Evolutionary conservation across 2,329 filamentous ascomycete species (phyloP).

Genomic region (Colletotrichum sp.): DNA sequence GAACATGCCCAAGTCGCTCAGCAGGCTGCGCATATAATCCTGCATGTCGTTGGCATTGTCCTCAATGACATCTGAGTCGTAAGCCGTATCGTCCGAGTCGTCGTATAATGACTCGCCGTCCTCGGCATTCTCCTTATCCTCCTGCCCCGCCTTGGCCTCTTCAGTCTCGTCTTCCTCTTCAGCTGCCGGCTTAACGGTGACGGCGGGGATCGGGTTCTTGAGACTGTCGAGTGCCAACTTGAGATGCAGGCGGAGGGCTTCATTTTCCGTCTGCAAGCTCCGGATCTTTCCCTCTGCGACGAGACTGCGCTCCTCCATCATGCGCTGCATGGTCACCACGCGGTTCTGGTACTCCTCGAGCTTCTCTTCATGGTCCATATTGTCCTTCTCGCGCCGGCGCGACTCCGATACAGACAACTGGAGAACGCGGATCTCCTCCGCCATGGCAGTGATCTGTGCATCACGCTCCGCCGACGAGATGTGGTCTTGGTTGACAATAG

Average conservation of each 20-base stretch:
- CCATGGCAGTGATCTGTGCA: constrained; percentile 92
- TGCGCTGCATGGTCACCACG: constrained; percentile 86
- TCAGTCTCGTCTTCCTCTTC: not conserved
- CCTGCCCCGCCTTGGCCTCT: constrained; percentile 17
- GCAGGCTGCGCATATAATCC: constrained; percentile 81
- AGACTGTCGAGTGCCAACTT: constrained; percentile 85
- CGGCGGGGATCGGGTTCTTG: constrained; percentile 85
- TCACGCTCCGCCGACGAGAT: constrained; percentile 92
- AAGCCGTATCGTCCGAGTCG: constrained; percentile 46
- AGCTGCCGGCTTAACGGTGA: constrained; percentile 39
- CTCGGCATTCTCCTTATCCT: constrained; percentile 64
- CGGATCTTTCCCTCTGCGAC: constrained; percentile 95
- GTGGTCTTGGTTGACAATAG: constrained; percentile 94
- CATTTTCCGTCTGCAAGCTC: constrained; percentile 87
- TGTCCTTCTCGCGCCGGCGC: constrained; percentile 75
- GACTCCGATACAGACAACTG: constrained; percentile 77
- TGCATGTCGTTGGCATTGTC: constrained; percentile 72
- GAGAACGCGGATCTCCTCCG: constrained; percentile 86
- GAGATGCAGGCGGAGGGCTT: constrained; percentile 85
- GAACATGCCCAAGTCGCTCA: constrained; percentile 82
- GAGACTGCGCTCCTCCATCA: constrained; percentile 94
- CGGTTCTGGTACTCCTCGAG: constrained; percentile 95
- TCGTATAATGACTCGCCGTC: constrained; percentile 53
- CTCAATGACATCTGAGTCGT: constrained; percentile 51
- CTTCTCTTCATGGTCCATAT: constrained; percentile 78